These are phyloP conservation scores for Colletotrichum sp. DNA, from an alignment of 2,329 filamentous ascomycete species.

Conservation along the genomic window DNA sequence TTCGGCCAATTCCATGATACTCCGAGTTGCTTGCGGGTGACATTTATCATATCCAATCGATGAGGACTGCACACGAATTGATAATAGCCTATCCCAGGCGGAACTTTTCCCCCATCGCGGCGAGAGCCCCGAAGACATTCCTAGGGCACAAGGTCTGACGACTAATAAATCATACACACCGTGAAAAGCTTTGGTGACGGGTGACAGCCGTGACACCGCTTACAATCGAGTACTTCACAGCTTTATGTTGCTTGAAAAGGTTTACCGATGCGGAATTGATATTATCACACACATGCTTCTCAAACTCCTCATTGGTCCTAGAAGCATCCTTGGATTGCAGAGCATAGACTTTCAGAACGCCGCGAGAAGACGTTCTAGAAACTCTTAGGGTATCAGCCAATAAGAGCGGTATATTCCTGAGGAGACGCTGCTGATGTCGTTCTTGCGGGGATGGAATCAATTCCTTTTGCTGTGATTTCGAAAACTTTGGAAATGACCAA, in stretches of 20 bases:
- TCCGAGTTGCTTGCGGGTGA: background rate
- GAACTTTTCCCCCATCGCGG: background rate
- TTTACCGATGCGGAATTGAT: rapidly evolving
- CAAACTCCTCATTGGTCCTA: background rate
- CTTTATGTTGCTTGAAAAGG: background rate
- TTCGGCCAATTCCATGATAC: rapidly evolving
- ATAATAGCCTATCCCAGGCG: rapidly evolving
- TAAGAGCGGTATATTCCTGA: rapidly evolving
- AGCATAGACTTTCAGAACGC: rapidly evolving
- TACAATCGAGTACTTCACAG: background rate
- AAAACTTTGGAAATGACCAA: no score
- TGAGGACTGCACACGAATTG: background rate
- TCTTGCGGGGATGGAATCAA: no score
- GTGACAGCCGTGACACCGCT: rapidly evolving
- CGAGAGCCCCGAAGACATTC: background rate
- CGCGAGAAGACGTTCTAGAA: rapidly evolving
- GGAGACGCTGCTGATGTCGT: rapidly evolving
- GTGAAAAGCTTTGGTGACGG: rapidly evolving
- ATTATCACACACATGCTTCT: background rate
- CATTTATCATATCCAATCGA: rapidly evolving
- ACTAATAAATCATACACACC: rapidly evolving
- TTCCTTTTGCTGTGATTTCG: no score
- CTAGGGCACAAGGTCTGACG: no score
- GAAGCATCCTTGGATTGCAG: rapidly evolving
- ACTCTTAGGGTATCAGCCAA: background rate